These are phyloP conservation scores for Fusarium bactridioides DNA, from an alignment of 2,329 filamentous ascomycete genomes.

Conservation along the genomic window DNA sequence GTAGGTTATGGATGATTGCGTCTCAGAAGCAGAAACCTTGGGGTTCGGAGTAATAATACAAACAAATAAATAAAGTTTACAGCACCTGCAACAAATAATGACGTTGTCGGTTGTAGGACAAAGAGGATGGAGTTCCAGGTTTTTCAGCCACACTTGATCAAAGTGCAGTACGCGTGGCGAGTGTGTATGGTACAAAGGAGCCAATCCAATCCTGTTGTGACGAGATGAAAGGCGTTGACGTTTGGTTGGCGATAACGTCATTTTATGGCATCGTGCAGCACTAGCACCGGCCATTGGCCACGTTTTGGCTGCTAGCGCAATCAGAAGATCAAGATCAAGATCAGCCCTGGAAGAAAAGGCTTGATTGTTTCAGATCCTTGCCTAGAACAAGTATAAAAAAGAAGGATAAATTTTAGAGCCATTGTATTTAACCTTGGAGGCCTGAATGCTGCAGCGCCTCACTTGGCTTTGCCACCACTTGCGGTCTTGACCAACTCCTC, in stretches of 20 bases:
- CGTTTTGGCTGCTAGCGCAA: conserved; percentile 14
- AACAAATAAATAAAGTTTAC: conserved; percentile 12
- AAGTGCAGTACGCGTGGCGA: conserved; percentile 29
- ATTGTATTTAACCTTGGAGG: not conserved
- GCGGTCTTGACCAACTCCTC: conserved; percentile 9
- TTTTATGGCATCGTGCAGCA: conserved; percentile 20
- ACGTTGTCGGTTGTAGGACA: conserved; percentile 26
- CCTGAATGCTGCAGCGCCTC: not conserved
- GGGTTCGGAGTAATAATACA: conserved; percentile 3
- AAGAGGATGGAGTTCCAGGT: conserved; percentile 28
- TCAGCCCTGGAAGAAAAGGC: not conserved
- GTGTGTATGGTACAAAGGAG: conserved; percentile 1
- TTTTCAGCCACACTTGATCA: conserved; percentile 34
- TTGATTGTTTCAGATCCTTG: conserved; percentile 21
- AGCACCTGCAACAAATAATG: conserved; percentile 8
- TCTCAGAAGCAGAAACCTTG: not conserved
- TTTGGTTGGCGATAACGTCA: conserved; percentile 28
- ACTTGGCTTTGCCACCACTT: conserved; percentile 17
- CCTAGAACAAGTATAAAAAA: not conserved
- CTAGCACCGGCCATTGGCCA: conserved; percentile 20
- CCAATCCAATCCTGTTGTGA: conserved; percentile 19
- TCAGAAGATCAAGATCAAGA: not conserved
- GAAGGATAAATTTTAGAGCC: not conserved
- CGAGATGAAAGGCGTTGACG: not conserved
- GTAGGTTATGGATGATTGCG: not conserved